Evolutionary conservation across 805 yeast genomes (phyloP), one percentile per base, ranked within the genome.

Genomic region (Ogataea sp.): DNA sequence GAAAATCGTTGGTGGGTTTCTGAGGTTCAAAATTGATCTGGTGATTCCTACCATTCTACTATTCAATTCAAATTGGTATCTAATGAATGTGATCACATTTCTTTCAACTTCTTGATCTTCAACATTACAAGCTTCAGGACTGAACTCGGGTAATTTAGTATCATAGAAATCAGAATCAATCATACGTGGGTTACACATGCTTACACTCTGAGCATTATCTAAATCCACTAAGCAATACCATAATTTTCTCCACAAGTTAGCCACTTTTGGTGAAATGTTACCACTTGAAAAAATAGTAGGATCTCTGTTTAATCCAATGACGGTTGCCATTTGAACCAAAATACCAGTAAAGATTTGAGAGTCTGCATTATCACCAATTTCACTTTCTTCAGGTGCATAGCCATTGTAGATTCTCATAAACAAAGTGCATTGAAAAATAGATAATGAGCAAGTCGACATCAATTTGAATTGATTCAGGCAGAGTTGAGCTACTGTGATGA

Each of bases 231-330:
- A 54, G 21, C 62, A 59, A 50, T 67, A 70, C 85, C 85, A 80
- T 5, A 77, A 65, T 47, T 75, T 78, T 49, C 85, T 64, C 66
- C 75, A 67, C 3, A 77, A 49, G 44, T 74, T 71, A 21, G 67
- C 63, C 13, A 49, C 40, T 39, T 51, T 61, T 23, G 56, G 54
- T 15, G 33, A 5, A 10, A 36, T 10, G 14, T 44, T 39, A 6
- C 39, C 29, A 9, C 40, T 35, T 2, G 39, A 29, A 47, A 75
- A 75, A 30, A 63, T 62, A 34, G 66, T 70, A 1, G 88, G 87
- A 45, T 81, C 88, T 47, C 87, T 65, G 52, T 81, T 80, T 20
- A 81, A 52, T 0, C 88, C 89, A 45, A 80, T 67, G 29, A 80
- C 68, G 39, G 74, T 67, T 0, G 81, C 84, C 82, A 81, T 77